Conservation (phyloP, 1,284 basidiomycete species). For the Trametes hirsuta region DNA sequence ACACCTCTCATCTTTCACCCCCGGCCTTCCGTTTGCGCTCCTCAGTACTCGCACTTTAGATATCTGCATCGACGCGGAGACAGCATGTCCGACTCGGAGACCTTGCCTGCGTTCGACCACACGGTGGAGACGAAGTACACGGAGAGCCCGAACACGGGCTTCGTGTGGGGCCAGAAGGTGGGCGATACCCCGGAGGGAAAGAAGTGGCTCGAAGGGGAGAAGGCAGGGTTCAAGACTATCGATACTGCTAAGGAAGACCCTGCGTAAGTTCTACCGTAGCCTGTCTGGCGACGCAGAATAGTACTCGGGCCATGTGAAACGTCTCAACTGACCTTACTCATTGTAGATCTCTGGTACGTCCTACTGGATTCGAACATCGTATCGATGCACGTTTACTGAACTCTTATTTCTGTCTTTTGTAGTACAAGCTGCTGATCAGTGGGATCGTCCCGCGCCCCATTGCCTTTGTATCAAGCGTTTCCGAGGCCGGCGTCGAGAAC, state of each 20-base stretch:
- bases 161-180: constrained; percentile 57
- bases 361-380: too few relatives aligned
- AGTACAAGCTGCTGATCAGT: constrained; percentile 59
- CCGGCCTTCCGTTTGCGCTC: background rate
- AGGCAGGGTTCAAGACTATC: constrained; percentile 58
- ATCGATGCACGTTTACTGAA: too few relatives aligned
- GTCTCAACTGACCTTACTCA: too few relatives aligned
- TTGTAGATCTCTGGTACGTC: too few relatives aligned
- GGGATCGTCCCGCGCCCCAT: constrained; percentile 75
- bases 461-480: constrained; percentile 72
- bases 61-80: background rate
- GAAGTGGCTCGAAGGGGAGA: constrained; percentile 54
- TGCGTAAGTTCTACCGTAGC: constrained; percentile 37
- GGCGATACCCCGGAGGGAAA: constrained; percentile 50
- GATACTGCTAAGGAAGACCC: constrained; percentile 52
- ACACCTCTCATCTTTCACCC: background rate
- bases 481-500: constrained; percentile 59
- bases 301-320: too few relatives aligned
- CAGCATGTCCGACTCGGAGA: background rate
- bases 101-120: constrained; percentile 22
- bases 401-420: background rate
- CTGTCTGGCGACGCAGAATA: background rate
- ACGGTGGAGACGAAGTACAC: constrained; percentile 39
- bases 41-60: too few relatives aligned
- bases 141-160: constrained; percentile 58